Percentiles rank a stretch among this genome's conserved stretches.
Evolutionary conservation across 768 basidiomycete genomes (phyloP).

Genomic region (Collybia mongolica): DNA sequence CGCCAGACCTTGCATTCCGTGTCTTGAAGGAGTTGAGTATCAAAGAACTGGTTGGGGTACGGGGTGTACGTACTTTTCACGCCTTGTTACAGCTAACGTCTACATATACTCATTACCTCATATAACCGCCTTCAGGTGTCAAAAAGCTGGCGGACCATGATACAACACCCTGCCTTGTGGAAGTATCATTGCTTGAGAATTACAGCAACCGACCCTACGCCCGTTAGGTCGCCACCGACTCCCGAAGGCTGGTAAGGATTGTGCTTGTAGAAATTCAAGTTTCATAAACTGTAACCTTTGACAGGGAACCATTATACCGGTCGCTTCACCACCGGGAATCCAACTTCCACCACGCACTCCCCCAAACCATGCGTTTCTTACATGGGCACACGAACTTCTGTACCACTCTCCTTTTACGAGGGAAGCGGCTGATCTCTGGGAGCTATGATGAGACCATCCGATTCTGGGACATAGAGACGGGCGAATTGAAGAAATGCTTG

Average conservation of each 20-base stretch:
- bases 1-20: constrained; percentile 61
- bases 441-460: constrained; percentile 91
- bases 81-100: constrained; percentile 29
- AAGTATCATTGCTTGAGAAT: constrained; percentile 71
- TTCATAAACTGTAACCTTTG: background rate
- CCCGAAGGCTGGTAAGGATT: constrained; percentile 71
- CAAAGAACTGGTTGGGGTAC: constrained; percentile 58
- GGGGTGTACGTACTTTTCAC: constrained; percentile 41
- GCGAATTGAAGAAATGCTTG: constrained; percentile 68
- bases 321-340: constrained; percentile 83
- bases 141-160: constrained; percentile 41
- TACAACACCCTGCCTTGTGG: constrained; percentile 74
- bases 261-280: background rate
- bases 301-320: constrained; percentile 65
- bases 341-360: constrained; percentile 75
- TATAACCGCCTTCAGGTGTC: constrained; percentile 36
- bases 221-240: constrained; percentile 55
- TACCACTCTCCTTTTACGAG: constrained; percentile 75
- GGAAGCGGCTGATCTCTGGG: constrained; percentile 83
- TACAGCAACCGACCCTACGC: constrained; percentile 70
- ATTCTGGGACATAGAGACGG: constrained; percentile 81
- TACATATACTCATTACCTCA: constrained; percentile 32
- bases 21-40: constrained; percentile 58
- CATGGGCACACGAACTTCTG: constrained; percentile 87
- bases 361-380: constrained; percentile 77